Percentiles rank a stretch among this genome's conserved stretches.
These are phyloP conservation scores for Ceratocystis lukuohia DNA, from an alignment of 2,329 filamentous ascomycete genomes.

Conservation along the genomic window DNA sequence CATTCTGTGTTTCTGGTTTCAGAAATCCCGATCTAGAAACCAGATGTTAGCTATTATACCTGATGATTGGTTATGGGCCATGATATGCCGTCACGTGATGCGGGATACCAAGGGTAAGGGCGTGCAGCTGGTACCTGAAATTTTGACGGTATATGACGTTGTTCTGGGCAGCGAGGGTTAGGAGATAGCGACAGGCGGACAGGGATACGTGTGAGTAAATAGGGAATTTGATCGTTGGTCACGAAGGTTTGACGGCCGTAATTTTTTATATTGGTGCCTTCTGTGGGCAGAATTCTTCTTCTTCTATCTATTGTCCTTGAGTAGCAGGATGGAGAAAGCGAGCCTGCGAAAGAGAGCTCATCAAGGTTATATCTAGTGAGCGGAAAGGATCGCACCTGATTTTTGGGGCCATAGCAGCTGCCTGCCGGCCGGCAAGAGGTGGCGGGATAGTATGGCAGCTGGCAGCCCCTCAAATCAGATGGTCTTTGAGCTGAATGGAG, in stretches of 20 bases:
- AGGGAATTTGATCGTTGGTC: no score
- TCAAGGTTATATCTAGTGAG: background rate
- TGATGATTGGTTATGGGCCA: background rate
- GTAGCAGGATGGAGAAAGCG: no score
- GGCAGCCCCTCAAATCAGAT: no score
- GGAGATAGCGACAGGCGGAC: background rate
- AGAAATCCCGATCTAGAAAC: background rate
- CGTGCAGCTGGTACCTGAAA: slow-evolving; percentile 3
- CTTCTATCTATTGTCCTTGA: no score
- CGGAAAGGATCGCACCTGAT: background rate
- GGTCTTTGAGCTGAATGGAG: no score
- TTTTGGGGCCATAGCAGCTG: background rate
- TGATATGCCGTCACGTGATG: background rate
- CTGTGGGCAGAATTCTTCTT: no score
- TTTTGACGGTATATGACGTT: slow-evolving; percentile 1
- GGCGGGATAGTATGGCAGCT: no score
- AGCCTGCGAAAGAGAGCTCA: no score
- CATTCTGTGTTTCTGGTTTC: background rate
- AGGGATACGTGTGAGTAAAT: background rate
- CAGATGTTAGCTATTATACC: background rate
- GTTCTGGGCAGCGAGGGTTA: background rate
- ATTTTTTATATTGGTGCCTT: no score
- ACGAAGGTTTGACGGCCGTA: no score
- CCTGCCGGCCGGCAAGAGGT: accelerated
- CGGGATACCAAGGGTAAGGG: background rate